These are phyloP conservation scores for Phytopythium montanum DNA, from an alignment of 352 stramenopile genomes.

Conservation along the genomic window DNA sequence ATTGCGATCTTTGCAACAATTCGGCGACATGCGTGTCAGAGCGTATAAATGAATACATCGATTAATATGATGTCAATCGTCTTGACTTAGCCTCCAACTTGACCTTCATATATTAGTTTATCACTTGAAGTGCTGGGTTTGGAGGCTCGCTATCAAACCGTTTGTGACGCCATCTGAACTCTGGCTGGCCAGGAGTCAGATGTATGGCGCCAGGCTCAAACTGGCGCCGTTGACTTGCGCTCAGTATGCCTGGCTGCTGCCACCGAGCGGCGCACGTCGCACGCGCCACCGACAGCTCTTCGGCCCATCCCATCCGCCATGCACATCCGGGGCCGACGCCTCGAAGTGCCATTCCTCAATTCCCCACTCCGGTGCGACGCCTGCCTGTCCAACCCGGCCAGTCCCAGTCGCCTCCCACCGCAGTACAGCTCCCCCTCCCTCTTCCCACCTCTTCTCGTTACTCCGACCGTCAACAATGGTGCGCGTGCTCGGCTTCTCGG, in stretches of 20 bases:
- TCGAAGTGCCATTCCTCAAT: not conserved
- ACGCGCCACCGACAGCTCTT: not conserved
- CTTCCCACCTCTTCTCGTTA: not conserved
- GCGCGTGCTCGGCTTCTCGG: slow-evolving; percentile 25
- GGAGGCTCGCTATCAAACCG: not conserved
- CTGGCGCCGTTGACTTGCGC: not conserved
- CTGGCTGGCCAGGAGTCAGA: not conserved
- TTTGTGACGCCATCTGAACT: not conserved
- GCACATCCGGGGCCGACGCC: not conserved
- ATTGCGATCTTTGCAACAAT: not conserved
- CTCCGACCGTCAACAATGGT: slow-evolving; percentile 21
- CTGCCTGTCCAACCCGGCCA: not conserved
- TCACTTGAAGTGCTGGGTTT: not conserved
- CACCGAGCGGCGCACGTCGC: not conserved
- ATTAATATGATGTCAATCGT: no score
- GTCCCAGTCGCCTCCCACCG: not conserved
- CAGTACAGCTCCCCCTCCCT: not conserved
- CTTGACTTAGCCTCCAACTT: not conserved
- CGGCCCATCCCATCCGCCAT: not conserved
- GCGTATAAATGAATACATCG: no score
- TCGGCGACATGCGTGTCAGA: not conserved
- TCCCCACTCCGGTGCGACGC: not conserved
- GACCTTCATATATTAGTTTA: not conserved
- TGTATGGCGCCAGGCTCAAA: no score
- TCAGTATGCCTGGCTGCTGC: not conserved